Conservation (phyloP, 2,329 filamentous ascomycete species). For the Aspergillus melleus region DNA sequence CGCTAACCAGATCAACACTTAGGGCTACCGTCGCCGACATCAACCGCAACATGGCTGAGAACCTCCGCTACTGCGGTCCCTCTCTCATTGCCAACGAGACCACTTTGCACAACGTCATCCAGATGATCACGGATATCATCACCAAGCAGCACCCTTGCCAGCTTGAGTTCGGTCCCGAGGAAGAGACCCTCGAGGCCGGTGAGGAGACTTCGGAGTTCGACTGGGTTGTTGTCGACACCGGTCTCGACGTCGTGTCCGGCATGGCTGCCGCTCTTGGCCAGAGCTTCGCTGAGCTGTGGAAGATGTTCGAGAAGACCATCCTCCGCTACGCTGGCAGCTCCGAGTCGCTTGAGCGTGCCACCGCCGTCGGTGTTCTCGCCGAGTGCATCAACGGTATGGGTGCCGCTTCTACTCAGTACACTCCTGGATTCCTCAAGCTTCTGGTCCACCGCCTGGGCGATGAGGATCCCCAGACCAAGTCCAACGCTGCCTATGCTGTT, state of each 20-base stretch:
- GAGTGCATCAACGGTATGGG: conserved; percentile 88
- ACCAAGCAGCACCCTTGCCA: conserved; percentile 92
- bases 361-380: conserved; percentile 86
- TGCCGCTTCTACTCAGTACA: conserved; percentile 77
- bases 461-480: conserved; percentile 88
- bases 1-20: conserved; percentile 44
- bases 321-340: conserved; percentile 84
- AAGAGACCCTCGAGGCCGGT: conserved; percentile 71
- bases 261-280: conserved; percentile 78
- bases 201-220: conserved; percentile 91
- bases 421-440: conserved; percentile 71
- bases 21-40: conserved; percentile 91
- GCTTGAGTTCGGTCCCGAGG: conserved; percentile 79
- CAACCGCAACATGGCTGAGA: conserved; percentile 88
- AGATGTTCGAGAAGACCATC: conserved; percentile 90
- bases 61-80: conserved; percentile 86
- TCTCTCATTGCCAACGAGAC: conserved; percentile 74
- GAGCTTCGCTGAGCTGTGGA: conserved; percentile 85
- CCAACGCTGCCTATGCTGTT: conserved; percentile 89
- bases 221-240: conserved; percentile 94
- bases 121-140: conserved; percentile 74
- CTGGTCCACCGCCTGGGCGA: conserved; percentile 85
- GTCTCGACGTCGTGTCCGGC: conserved; percentile 84
- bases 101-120: conserved; percentile 73
- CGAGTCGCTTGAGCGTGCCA: conserved; percentile 83